phyloP scores from a whole-genome alignment of 2,329 filamentous ascomycete genomes.

The Paraphaeosphaeria minitans region DNA sequence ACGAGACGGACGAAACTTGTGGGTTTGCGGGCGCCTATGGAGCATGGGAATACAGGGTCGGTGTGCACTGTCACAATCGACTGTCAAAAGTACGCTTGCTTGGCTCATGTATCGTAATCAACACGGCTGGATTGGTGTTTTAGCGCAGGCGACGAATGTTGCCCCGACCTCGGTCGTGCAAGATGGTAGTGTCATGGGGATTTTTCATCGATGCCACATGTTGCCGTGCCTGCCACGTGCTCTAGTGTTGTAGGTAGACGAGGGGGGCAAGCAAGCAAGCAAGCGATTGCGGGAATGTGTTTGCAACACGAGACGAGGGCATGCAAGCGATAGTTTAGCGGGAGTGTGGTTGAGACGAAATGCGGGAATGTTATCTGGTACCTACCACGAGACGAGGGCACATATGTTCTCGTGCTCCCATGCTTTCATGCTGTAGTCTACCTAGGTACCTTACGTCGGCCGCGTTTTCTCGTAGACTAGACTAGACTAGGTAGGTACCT shows the following conservation, averaged over 20 bases:
- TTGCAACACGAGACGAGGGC: too few species aligned
- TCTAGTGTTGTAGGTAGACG: not conserved
- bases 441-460: too few species aligned
- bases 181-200: not conserved
- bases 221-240: not conserved
- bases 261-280: too few species aligned
- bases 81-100: conserved; percentile 15
- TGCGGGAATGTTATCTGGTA: too few species aligned
- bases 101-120: conserved; percentile 8
- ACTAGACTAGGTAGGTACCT: too few species aligned
- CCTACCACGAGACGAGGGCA: too few species aligned
- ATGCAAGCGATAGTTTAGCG: too few species aligned
- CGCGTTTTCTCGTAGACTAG: too few species aligned
- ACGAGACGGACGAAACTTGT: not conserved
- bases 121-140: conserved; percentile 3
- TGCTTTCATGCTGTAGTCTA: too few species aligned
- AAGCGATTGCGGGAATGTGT: not conserved
- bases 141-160: not conserved
- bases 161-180: conserved; percentile 3
- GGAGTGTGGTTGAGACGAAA: too few species aligned
- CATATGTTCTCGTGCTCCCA: too few species aligned
- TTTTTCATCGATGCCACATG: not conserved
- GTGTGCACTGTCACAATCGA: not conserved
- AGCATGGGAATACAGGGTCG: not conserved
- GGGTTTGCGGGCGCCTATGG: conserved; percentile 1